Percentiles rank a stretch among this genome's conserved stretches.
Conservation (phyloP, 768 basidiomycete genomes). For the Tulasnella sp. region DNA sequence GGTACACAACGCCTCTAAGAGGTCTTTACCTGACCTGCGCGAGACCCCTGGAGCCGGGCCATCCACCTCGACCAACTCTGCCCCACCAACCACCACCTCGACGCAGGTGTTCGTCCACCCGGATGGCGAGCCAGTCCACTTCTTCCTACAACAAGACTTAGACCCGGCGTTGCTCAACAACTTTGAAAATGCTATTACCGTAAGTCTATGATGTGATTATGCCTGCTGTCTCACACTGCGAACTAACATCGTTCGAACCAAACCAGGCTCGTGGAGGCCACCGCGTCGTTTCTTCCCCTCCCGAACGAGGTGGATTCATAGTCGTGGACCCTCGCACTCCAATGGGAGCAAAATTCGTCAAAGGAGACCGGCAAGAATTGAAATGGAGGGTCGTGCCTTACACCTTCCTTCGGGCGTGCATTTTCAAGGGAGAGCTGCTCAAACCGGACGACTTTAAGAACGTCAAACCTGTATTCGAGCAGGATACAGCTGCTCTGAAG, state of each 20-base stretch:
- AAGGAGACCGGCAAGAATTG: neutral
- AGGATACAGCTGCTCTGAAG: neutral
- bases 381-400: constrained; percentile 21
- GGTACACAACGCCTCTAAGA: neutral
- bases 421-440: constrained; percentile 13
- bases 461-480: constrained; percentile 23
- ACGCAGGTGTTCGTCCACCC: constrained; percentile 7
- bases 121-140: constrained; percentile 20
- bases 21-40: neutral
- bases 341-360: neutral
- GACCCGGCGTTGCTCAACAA: neutral
- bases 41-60: neutral
- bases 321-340: constrained; percentile 22
- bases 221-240: neutral
- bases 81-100: neutral
- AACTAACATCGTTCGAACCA: neutral
- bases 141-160: constrained; percentile 24
- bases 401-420: constrained; percentile 22
- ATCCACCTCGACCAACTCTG: neutral
- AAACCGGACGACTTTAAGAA: neutral
- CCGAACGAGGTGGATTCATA: constrained; percentile 18
- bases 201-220: neutral
- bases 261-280: constrained; percentile 16
- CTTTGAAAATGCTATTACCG: constrained; percentile 15
- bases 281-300: neutral